Conservation (phyloP, 257 asterid species). For the Apocynum venetum region DNA sequence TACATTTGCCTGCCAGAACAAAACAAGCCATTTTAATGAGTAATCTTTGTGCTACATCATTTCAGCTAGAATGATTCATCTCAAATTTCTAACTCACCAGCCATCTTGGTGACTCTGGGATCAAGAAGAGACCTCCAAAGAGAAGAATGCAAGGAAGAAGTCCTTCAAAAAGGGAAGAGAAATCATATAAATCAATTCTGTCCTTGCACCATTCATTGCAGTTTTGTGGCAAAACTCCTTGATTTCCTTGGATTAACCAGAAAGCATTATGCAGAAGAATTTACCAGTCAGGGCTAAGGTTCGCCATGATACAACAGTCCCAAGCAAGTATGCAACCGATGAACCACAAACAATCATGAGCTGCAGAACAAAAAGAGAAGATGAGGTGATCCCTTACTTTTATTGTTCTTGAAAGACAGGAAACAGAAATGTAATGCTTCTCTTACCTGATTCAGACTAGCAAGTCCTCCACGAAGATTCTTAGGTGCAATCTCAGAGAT, state of each 20-base stretch:
- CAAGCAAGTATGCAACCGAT: slow-evolving; percentile 59
- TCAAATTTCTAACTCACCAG: slow-evolving; percentile 51
- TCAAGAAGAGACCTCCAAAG: slow-evolving; percentile 61
- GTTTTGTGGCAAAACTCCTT: neutral
- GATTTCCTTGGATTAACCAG: neutral
- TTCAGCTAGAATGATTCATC: neutral
- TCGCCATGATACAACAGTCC: slow-evolving; percentile 73
- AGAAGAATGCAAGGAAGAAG: slow-evolving; percentile 63
- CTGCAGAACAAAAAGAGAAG: slow-evolving; percentile 32
- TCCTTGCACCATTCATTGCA: neutral
- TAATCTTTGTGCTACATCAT: neutral
- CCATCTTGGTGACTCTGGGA: slow-evolving; percentile 98
- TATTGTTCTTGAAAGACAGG: neutral
- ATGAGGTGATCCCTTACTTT: neutral
- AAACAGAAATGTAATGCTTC: neutral
- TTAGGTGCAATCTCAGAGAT: slow-evolving; percentile 86
- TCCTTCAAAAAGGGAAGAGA: slow-evolving; percentile 37
- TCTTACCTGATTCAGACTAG: slow-evolving; percentile 73
- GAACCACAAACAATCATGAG: slow-evolving; percentile 83
- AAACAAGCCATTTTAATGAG: neutral
- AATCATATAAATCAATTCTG: neutral
- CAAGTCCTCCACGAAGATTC: slow-evolving; percentile 78
- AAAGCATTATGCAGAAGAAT: neutral
- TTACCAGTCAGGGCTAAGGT: slow-evolving; percentile 70
- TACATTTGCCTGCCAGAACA: slow-evolving; percentile 61